Conservation (phyloP, 202 grass and related monocot genomes). For the Setaria viridis region DNA sequence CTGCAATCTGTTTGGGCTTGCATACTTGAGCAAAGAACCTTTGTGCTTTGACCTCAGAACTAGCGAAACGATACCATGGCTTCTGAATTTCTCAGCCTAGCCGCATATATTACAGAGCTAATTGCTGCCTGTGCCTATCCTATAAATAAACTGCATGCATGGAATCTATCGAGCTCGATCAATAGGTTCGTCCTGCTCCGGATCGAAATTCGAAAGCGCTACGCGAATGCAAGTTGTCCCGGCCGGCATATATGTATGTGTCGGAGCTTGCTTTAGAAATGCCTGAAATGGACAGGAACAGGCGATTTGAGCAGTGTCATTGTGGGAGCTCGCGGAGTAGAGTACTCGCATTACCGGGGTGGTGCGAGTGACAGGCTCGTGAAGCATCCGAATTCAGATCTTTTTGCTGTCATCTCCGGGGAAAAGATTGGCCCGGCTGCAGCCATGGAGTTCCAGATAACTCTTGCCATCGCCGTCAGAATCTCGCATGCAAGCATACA, state of each 20-base stretch:
- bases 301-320: slow-evolving; percentile 7
- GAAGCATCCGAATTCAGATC: slow-evolving; percentile 56
- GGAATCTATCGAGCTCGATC: not conserved
- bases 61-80: not conserved
- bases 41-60: slow-evolving; percentile 47
- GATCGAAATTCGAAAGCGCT: slow-evolving; percentile 57
- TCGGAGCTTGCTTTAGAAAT: slow-evolving; percentile 52
- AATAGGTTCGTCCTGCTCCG: slow-evolving; percentile 30
- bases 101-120: not conserved
- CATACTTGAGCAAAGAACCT: slow-evolving; percentile 29
- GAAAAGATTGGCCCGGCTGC: slow-evolving; percentile 52
- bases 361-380: slow-evolving; percentile 51
- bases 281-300: slow-evolving; percentile 57
- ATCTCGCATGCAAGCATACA: slow-evolving; percentile 49
- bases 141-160: not conserved
- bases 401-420: slow-evolving; percentile 48
- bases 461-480: slow-evolving; percentile 53
- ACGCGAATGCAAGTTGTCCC: slow-evolving; percentile 45
- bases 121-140: not conserved
- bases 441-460: slow-evolving; percentile 53
- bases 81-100: slow-evolving; percentile 26
- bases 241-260: slow-evolving; percentile 46
- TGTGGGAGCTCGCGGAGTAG: slow-evolving; percentile 11
- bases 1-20: slow-evolving; percentile 35
- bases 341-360: slow-evolving; percentile 16